phyloP scores from a whole-genome alignment of 345 rosid genomes.

The Eutrema yunnanense region DNA sequence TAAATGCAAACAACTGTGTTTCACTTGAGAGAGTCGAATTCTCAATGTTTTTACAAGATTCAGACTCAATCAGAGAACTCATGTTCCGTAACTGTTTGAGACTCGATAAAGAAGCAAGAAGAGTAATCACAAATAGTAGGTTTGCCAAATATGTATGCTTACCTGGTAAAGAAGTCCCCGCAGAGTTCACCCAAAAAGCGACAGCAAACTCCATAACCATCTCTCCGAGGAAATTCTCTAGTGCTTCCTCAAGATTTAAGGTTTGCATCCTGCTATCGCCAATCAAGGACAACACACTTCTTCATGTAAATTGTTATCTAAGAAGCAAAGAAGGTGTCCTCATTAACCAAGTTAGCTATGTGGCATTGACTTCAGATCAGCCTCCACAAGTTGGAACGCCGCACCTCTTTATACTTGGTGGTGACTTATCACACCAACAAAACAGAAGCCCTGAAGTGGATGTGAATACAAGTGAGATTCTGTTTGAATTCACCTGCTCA shows the following conservation, averaged over 20 bases:
- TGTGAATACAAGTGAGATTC: background rate
- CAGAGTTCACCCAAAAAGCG: background rate
- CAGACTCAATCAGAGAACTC: background rate
- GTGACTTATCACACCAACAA: background rate
- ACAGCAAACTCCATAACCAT: background rate
- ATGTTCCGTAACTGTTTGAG: background rate
- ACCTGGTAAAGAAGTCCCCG: background rate
- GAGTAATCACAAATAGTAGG: background rate
- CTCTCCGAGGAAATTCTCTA: background rate
- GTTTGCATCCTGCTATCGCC: background rate
- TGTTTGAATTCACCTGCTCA: background rate
- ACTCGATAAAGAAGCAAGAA: background rate
- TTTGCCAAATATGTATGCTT: background rate
- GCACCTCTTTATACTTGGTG: background rate
- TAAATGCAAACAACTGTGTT: background rate
- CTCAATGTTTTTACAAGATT: no score
- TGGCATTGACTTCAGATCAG: background rate
- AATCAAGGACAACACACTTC: rapidly evolving
- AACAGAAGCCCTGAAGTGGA: background rate
- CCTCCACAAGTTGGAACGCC: background rate
- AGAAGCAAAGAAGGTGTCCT: background rate
- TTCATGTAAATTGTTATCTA: background rate
- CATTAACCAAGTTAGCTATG: background rate
- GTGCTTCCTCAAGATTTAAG: background rate
- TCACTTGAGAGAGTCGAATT: background rate